Base-by-base conservation (phyloP, 176 grass and related monocot genomes). In the Stipa capillata region DNA sequence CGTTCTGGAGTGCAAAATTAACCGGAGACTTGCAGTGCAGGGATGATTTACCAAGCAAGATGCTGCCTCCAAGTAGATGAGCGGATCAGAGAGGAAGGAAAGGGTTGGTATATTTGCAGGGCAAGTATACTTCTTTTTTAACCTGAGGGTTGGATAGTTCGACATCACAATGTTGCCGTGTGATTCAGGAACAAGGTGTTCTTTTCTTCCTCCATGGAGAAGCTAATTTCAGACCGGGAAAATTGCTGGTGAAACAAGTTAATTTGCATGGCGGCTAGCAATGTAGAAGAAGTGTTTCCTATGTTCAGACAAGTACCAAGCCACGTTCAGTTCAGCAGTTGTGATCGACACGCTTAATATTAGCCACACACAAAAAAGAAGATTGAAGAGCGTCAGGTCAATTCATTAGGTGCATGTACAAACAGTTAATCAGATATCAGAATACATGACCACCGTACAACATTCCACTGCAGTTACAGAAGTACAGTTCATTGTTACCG, bases 381-480 rank as follows among this genome's bases (percentile, higher is more conserved):
- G 35, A 64, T n/a, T n/a, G n/a, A n/a, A n/a, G n/a, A n/a, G 63
- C 32, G 58, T 54, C 59, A 65, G 45, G 57, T 72, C 45, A 7
- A 50, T 69, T 74, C 68, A 74, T 59, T 20, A 49, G 6, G 35
- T 11, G 10, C 34, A 48, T 74, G 23, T 84, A 88, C 41, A 79
- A 10, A 57, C 14, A 48, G 17, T 14, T 28, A n/a, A 65, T 32
- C 58, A 79, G 74, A 54, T 36, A 79, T 51, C 41, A 79, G 57
- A 79, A 59, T 74, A 49, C 79, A 77, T 27, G 39, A 25, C 69
- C 28, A 36, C 41, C 18, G 37, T 73, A 67, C 64, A n/a, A n/a
- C 75, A 88, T 88, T 79, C 60, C 75, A 74, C 76, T 75, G 75
- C 76, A 1, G 37, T 33, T 79, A 68, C n/a, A n/a, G n/a, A n/a